Evolutionary conservation across 495 filamentous ascomycete species (phyloP).

Genomic region (Neohortaea acidophila): DNA sequence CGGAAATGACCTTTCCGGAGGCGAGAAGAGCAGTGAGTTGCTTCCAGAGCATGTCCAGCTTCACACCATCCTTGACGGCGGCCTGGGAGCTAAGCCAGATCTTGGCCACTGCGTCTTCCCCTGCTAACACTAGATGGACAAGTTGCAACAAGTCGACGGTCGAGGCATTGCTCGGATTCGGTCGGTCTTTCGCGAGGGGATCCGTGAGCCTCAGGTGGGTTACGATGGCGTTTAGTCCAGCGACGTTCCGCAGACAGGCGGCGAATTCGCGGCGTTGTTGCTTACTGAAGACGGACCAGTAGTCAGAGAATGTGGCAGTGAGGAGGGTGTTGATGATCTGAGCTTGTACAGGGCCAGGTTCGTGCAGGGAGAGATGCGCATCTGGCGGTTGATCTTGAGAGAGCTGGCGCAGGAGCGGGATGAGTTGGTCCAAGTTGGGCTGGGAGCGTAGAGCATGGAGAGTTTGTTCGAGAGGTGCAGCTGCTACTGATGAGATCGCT

Average conservation of each 20-base stretch:
- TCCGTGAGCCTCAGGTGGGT: constrained; percentile 1
- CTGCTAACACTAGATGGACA: constrained; percentile 40
- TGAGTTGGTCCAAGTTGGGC: constrained; percentile 45
- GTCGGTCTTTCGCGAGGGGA: background rate
- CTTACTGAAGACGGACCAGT: constrained; percentile 40
- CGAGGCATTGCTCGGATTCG: background rate
- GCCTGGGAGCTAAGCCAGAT: constrained; percentile 37
- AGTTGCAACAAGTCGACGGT: constrained; percentile 20
- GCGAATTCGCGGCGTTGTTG: constrained; percentile 35
- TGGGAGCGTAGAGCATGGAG: constrained; percentile 48
- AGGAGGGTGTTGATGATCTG: constrained; percentile 58
- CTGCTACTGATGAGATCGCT: too few species aligned
- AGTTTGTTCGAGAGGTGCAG: constrained; percentile 37
- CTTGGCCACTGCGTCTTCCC: constrained; percentile 35
- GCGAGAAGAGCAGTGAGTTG: constrained; percentile 51
- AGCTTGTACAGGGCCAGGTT: constrained; percentile 47
- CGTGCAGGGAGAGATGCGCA: constrained; percentile 41
- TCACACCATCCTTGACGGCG: constrained; percentile 25
- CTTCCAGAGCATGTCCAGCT: constrained; percentile 44
- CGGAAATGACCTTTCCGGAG: constrained; percentile 54
- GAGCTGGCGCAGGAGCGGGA: constrained; percentile 39
- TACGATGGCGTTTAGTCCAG: constrained; percentile 27
- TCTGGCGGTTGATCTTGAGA: constrained; percentile 15
- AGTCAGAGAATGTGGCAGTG: constrained; percentile 54
- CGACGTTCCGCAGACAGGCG: constrained; percentile 52